Base-by-base conservation (phyloP, 2,329 filamentous ascomycete genomes). In the Fusarium ramigenum region DNA sequence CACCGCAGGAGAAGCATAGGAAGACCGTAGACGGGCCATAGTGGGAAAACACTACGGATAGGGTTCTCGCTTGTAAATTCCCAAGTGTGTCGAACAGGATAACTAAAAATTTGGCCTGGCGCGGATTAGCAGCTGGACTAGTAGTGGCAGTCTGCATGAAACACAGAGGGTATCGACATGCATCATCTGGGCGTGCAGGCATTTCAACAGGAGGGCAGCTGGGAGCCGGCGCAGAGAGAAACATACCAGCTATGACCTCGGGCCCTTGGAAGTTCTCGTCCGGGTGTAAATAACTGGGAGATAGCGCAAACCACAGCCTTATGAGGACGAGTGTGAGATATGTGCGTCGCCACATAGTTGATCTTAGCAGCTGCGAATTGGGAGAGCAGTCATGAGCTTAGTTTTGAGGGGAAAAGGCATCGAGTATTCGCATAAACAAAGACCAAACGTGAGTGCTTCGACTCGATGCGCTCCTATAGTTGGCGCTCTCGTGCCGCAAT, bases 201-300 rank as follows among this genome's bases (percentile, higher is more conserved):
- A 49, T 50, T 23, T 34, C 30, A 28, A 44, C 47, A 50, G 42
- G 46, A 59, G 46, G 59, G 30, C 46, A 44, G 21, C 32, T 47
- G 47, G 42, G 42, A 49, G 46, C 44, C 32, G 50, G 47, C 30
- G 60, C 28, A 43, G 19, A 40, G 50, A 44, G 37, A 49, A 64
- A 66, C 91, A 76, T 90, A 98, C 96, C 96, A 79, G 96, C 95
- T 79, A 98, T 96, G 74, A 98, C 92, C 86, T 99, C 96, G 21
- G 96, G 96, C 40, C 96, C 96, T 85, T 99, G 96, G 79, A 99
- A 99, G 86, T 98, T 96, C 87, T 99, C 96, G 85, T 99, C 96
- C 9, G 96, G 96, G 82, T 99, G 96, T 52, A 99, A 90, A 83
- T 99, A 99, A 87, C 96, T 98, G 66, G 96, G 93, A 72, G 93